A percentile compares a stretch with the other conserved stretches of the same genome.
phyloP scores from a whole-genome alignment of 2,329 filamentous ascomycete species.

The Xylaria hypoxylon region DNA sequence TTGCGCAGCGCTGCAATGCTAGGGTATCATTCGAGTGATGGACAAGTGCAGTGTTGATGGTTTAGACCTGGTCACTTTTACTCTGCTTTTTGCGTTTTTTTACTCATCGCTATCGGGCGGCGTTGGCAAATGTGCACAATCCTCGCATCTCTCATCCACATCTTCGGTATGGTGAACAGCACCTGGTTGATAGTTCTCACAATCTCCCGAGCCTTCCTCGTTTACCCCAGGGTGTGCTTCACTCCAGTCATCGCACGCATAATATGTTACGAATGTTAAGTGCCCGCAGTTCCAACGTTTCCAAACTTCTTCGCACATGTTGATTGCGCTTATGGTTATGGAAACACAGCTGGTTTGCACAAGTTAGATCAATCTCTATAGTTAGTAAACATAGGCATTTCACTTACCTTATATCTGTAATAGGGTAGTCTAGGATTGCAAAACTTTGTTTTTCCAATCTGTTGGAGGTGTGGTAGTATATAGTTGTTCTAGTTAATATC shows the following conservation, averaged over 20 bases:
- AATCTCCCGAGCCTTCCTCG: slow-evolving; percentile 14
- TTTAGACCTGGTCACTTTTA: slow-evolving; percentile 8
- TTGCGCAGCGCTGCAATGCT: slow-evolving; percentile 11
- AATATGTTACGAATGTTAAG: slow-evolving; percentile 14
- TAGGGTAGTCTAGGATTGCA: background rate
- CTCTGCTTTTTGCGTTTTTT: background rate
- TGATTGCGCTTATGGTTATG: slow-evolving; percentile 7
- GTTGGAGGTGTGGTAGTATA: background rate
- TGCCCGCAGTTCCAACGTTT: slow-evolving; percentile 7
- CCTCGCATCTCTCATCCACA: slow-evolving; percentile 12
- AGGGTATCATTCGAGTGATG: slow-evolving; percentile 2
- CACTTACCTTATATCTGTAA: background rate
- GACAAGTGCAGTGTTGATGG: background rate
- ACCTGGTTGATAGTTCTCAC: slow-evolving; percentile 12
- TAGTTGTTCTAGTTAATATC: too few relatives aligned
- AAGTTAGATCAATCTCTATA: slow-evolving; percentile 3
- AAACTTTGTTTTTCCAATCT: background rate
- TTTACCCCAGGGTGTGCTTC: slow-evolving; percentile 18
- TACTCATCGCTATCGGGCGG: slow-evolving; percentile 13
- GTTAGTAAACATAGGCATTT: too few relatives aligned
- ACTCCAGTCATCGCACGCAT: slow-evolving; percentile 25
- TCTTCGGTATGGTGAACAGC: slow-evolving; percentile 9
- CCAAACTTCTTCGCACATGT: slow-evolving; percentile 27
- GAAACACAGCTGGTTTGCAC: background rate
- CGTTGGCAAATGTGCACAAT: slow-evolving; percentile 8